Percentiles rank a stretch among this genome's conserved stretches.
Conservation (phyloP, 306 rosid genomes). For the Psophocarpus tetragonolobus region DNA sequence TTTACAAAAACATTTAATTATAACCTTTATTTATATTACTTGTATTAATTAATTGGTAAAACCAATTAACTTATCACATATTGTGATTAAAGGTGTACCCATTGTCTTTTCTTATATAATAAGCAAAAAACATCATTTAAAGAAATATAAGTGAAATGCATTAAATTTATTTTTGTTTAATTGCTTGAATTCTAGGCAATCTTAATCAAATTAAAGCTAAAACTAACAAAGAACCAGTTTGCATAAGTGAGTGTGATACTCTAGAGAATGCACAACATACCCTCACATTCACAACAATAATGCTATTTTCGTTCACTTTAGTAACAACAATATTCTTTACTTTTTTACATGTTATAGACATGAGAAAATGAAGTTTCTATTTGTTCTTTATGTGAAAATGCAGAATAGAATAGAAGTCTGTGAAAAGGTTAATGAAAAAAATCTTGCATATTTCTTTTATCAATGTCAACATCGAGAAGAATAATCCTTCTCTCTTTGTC, state of each 20-base stretch:
- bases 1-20: no score
- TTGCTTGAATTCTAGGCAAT: no score
- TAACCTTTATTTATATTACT: no score
- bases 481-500: conserved; percentile 15
- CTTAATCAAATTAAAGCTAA: no score
- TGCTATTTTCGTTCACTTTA: not conserved
- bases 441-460: conserved; percentile 1
- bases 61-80: no score
- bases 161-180: no score
- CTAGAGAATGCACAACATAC: not conserved
- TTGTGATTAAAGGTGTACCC: no score
- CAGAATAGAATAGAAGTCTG: not conserved
- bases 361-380: not conserved
- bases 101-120: no score
- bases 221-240: not conserved
- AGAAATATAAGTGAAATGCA: not conserved
- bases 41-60: no score
- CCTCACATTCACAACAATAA: not conserved
- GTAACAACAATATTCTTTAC: not conserved
- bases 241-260: not conserved
- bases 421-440: conserved; percentile 15
- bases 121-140: not conserved
- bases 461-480: conserved; percentile 24
- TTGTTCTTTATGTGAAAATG: not conserved
- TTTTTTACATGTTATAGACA: not conserved